Evolutionary conservation across 306 rosid species (phyloP).

Genomic region (Mimosa pudica): DNA sequence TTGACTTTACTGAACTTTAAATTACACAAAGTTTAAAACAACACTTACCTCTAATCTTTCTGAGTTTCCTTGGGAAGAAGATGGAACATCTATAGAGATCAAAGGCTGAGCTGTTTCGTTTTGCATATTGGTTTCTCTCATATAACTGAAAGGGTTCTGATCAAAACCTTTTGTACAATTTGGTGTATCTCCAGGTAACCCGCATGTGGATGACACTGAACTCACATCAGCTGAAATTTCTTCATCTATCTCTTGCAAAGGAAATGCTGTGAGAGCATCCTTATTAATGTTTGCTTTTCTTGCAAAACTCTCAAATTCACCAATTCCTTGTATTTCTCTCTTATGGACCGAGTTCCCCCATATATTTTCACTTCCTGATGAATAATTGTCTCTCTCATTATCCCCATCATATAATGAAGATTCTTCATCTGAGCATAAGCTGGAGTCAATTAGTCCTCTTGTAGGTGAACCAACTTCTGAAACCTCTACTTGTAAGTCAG

Average conservation of each 20-base stretch:
- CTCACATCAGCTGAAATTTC: slow-evolving; percentile 47
- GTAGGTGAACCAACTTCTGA: slow-evolving; percentile 85
- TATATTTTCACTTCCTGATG: slow-evolving; percentile 49
- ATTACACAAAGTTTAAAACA: slow-evolving; percentile 11
- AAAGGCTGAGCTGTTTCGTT: slow-evolving; percentile 33
- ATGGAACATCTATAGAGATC: slow-evolving; percentile 38
- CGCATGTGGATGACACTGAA: slow-evolving; percentile 43
- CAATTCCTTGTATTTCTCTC: slow-evolving; percentile 33
- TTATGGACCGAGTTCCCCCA: slow-evolving; percentile 52
- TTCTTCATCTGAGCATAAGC: slow-evolving; percentile 58
- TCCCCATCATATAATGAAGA: slow-evolving; percentile 60
- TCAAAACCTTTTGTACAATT: slow-evolving; percentile 13
- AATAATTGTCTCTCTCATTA: slow-evolving; percentile 45
- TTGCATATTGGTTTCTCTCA: slow-evolving; percentile 30
- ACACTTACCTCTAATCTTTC: slow-evolving; percentile 49
- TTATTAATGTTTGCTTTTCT: slow-evolving; percentile 13
- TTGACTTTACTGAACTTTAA: background rate
- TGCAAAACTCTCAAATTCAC: slow-evolving; percentile 35
- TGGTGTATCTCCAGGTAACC: slow-evolving; percentile 39
- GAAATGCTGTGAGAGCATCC: slow-evolving; percentile 35
- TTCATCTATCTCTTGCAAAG: slow-evolving; percentile 37
- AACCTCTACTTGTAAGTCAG: slow-evolving; percentile 90
- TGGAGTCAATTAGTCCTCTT: slow-evolving; percentile 47
- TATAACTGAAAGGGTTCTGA: slow-evolving; percentile 34
- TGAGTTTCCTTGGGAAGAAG: slow-evolving; percentile 24